These are phyloP conservation scores for Capsella bursapastoris DNA, from an alignment of 345 rosid species.

Conservation along the genomic window DNA sequence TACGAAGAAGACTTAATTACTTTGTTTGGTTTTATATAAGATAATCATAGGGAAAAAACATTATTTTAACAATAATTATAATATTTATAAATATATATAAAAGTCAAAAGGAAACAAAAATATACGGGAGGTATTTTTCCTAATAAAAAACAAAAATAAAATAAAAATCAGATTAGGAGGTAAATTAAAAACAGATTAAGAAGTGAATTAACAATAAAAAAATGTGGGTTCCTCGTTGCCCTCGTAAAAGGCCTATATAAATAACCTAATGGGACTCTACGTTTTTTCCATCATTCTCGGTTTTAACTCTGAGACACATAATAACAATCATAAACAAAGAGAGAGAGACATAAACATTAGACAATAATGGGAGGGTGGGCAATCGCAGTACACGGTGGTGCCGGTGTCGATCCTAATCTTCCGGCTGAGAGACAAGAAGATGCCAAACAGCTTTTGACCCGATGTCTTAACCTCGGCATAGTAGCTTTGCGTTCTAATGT, in stretches of 20 bases:
- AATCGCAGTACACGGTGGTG: constrained; percentile 98
- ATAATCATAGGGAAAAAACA: background rate
- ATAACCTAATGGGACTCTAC: constrained; percentile 27
- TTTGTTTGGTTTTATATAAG: background rate
- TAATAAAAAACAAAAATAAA: background rate
- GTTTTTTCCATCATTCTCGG: constrained; percentile 28
- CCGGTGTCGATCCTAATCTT: constrained; percentile 97
- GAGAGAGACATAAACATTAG: background rate
- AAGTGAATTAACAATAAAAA: background rate
- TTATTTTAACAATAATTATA: background rate
- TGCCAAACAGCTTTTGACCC: constrained; percentile 84
- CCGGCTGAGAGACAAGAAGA: constrained; percentile 77
- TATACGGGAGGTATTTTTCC: background rate
- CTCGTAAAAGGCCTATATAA: constrained; percentile 31
- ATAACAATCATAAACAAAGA: background rate
- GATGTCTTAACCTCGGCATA: constrained; percentile 89
- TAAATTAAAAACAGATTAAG: background rate
- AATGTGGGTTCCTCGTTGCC: constrained; percentile 21
- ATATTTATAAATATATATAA: too few relatives aligned
- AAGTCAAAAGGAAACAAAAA: background rate
- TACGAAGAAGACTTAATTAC: constrained; percentile 3
- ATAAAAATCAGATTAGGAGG: background rate
- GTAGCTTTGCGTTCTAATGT: constrained; percentile 74
- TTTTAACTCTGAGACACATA: constrained; percentile 27
- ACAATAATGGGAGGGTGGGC: constrained; percentile 87